Base-by-base conservation (phyloP, 2,329 filamentous ascomycete genomes). In the Xylaria polymorpha region DNA sequence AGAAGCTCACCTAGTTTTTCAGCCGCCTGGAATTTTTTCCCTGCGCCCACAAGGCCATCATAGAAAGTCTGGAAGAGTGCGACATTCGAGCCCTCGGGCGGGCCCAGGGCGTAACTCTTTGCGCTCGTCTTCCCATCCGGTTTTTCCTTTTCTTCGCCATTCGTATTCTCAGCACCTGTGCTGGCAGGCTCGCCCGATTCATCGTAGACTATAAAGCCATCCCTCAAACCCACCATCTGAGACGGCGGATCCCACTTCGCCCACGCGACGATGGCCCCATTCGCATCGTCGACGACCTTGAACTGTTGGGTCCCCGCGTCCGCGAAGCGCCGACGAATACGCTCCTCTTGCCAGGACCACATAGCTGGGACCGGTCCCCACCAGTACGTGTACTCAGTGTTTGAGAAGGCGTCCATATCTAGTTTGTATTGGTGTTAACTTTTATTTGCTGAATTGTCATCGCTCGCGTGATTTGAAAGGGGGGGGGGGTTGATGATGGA, bases 311-410 rank as follows among this genome's bases (percentile, higher is more conserved):
- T 69, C 43, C 35, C 8, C 18, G 72, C 66, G 65, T 79, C 74
- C 43, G 58, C 37, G 70, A 78, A 77, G n/a, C 74, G 74, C 1
- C 64, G 65, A 6, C 61, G 70, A 61, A 77, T 74, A 37, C 76
- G 75, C 29, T 63, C 60, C 43, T 63, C 59, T 60, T 74, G 72
- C 76, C 76, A 79, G 15, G 65, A 53, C 46, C 67, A 68, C 76
- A 79, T 78, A 5, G 53, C 57, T 32, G 59, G 50, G 10, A 61
- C 8, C 29, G 72, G 68, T 9, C 73, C 68, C 77, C 76, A 78
- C 76, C 76, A 79, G 71, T 76, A 77, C 8, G 70, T 74, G 68
- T 75, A 75, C 15, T 73, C 69, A 35, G 75, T 68, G 55, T 60
- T 56, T 12, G 55, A 55, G 73, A 77, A 79, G 32, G 77, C 77